A percentile compares a stretch with the other conserved stretches of the same genome.
These are phyloP conservation scores for Brassica cretica DNA, from an alignment of 345 rosid genomes.

Conservation along the genomic window DNA sequence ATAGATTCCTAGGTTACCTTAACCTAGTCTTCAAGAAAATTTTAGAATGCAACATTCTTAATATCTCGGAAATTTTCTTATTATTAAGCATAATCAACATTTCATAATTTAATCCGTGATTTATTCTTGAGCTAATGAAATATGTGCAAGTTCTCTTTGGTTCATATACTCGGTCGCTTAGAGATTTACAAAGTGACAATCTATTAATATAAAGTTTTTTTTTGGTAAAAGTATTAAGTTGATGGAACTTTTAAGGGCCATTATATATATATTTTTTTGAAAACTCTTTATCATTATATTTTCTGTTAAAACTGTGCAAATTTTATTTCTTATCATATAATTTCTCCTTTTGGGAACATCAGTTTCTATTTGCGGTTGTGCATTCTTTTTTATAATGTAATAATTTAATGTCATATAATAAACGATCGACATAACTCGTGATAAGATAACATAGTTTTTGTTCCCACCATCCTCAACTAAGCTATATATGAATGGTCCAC, in stretches of 20 bases:
- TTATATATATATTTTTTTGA: too few species aligned
- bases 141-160: not conserved
- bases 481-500: constrained; percentile 42
- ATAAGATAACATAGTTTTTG: constrained; percentile 34
- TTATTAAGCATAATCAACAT: not conserved
- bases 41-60: not conserved
- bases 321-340: constrained; percentile 1
- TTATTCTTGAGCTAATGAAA: not conserved
- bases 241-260: not conserved
- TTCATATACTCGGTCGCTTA: not conserved
- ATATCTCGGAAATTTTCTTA: not conserved
- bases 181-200: not conserved
- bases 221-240: not conserved
- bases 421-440: constrained; percentile 36
- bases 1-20: constrained; percentile 9
- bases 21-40: not conserved
- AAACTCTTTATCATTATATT: not conserved
- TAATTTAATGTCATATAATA: constrained; percentile 5
- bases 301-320: not conserved
- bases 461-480: constrained; percentile 27
- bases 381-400: not conserved
- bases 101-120: not conserved
- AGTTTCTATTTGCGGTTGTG: constrained; percentile 1
- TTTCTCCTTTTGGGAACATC: not conserved
- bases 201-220: too few species aligned